phyloP scores from a whole-genome alignment of 225 moss, liverwort and hornwort genomes.

The Marchantia polymorpha region DNA sequence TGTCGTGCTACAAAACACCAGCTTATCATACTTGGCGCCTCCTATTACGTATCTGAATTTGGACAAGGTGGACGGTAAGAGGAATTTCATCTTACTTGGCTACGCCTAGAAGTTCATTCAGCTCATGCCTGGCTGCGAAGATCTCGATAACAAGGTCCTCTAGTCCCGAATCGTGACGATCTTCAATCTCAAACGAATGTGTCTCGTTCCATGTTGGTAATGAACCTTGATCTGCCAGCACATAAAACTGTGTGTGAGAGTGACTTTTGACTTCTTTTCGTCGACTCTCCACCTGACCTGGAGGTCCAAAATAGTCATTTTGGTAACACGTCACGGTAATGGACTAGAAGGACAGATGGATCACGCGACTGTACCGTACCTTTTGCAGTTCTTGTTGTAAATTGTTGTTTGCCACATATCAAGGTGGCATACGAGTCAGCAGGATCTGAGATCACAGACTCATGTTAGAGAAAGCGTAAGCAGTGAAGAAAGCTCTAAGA shows the following conservation, averaged over 20 bases:
- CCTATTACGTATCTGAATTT: background rate
- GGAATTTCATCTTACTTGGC: constrained; percentile 9
- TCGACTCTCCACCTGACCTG: background rate
- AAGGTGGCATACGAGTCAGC: constrained; percentile 23
- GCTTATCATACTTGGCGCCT: background rate
- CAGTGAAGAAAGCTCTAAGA: constrained; percentile 6
- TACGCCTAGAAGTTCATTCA: constrained; percentile 13
- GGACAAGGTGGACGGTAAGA: background rate
- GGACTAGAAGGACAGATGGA: background rate
- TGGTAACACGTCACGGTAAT: background rate
- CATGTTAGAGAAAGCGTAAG: constrained; percentile 6
- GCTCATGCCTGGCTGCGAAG: constrained; percentile 9
- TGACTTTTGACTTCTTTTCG: background rate
- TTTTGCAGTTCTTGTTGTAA: constrained; percentile 12
- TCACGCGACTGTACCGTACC: constrained; percentile 10
- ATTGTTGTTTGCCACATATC: constrained; percentile 13
- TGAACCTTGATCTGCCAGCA: constrained; percentile 14
- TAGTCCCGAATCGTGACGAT: background rate
- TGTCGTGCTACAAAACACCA: background rate
- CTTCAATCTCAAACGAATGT: constrained; percentile 10
- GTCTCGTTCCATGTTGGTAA: constrained; percentile 21
- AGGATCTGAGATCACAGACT: constrained; percentile 17
- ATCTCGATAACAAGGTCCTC: constrained; percentile 10
- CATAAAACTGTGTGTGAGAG: background rate
- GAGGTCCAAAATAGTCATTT: background rate